Evolutionary conservation across 768 basidiomycete genomes (phyloP).

Genomic region (Dacryopinax primogenitus): DNA sequence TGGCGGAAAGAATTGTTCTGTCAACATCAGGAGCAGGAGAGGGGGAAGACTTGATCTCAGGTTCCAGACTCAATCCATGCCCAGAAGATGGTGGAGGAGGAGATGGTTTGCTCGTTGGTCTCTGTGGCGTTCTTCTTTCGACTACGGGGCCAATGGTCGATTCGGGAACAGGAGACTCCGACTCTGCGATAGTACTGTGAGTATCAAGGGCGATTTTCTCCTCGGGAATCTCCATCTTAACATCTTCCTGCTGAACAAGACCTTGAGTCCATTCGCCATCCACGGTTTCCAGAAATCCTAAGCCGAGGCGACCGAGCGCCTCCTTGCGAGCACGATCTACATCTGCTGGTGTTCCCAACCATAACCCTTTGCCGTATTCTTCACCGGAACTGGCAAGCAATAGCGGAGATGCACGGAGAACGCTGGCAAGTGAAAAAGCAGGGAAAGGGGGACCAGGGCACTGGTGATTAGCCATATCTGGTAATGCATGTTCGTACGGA

Average conservation of each 20-base stretch:
- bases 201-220: not conserved
- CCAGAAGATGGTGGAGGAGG: not conserved
- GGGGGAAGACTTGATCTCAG: not conserved
- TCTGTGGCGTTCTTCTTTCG: not conserved
- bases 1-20: constrained; percentile 54
- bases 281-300: constrained; percentile 69
- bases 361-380: constrained; percentile 67
- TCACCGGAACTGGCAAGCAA: constrained; percentile 88
- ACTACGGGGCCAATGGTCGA: no score
- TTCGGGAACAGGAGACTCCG: not conserved
- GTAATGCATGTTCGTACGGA: constrained; percentile 28
- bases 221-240: constrained; percentile 36
- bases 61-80: not conserved
- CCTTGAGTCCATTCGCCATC: constrained; percentile 49
- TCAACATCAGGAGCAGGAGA: constrained; percentile 17
- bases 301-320: constrained; percentile 74
- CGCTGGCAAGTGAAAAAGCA: constrained; percentile 59
- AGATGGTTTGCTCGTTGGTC: not conserved
- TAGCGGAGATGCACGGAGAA: constrained; percentile 62
- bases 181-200: not conserved
- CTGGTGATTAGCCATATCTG: constrained; percentile 19
- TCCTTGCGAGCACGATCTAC: constrained; percentile 80
- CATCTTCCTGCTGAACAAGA: constrained; percentile 76
- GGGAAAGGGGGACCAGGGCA: constrained; percentile 45
- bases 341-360: constrained; percentile 61